These are phyloP conservation scores for Penicillium vulpinum DNA, from an alignment of 2,329 filamentous ascomycete genomes.

Conservation along the genomic window DNA sequence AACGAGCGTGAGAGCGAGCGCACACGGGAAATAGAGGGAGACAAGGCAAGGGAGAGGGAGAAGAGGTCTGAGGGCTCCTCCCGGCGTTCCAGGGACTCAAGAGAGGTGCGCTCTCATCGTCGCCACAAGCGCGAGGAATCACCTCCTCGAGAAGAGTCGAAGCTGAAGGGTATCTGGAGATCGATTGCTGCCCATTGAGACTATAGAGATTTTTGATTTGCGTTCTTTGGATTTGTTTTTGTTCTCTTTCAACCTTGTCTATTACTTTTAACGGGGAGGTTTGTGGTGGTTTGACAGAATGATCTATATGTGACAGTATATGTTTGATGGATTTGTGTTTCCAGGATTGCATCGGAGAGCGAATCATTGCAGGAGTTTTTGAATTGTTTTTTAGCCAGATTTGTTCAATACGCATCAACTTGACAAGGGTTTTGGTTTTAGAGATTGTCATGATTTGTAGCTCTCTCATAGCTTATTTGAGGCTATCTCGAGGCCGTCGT, in stretches of 20 bases:
- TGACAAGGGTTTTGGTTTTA: not conserved
- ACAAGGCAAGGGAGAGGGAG: constrained; percentile 15
- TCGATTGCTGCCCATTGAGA: constrained; percentile 32
- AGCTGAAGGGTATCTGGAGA: constrained; percentile 33
- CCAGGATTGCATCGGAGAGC: constrained; percentile 20
- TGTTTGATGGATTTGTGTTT: constrained; percentile 14
- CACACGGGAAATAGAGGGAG: constrained; percentile 13
- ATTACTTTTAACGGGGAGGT: constrained; percentile 8
- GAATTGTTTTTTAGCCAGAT: constrained; percentile 14
- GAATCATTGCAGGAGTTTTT: constrained; percentile 28
- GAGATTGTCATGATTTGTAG: not conserved
- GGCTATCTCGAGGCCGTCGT: not conserved
- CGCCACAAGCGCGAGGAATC: constrained; percentile 32
- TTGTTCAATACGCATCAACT: constrained; percentile 3
- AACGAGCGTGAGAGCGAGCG: constrained; percentile 11
- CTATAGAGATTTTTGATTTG: not conserved
- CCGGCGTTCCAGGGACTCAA: constrained; percentile 27
- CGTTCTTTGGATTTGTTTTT: constrained; percentile 4
- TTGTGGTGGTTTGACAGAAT: constrained; percentile 11
- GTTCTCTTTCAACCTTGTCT: constrained; percentile 13
- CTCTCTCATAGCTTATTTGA: not conserved
- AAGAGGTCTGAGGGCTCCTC: constrained; percentile 17
- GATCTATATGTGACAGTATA: constrained; percentile 12
- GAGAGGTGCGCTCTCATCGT: constrained; percentile 21
- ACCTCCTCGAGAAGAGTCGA: constrained; percentile 29